A percentile compares a stretch with the other conserved stretches of the same genome.
These are phyloP conservation scores for Marchantia polymorpha DNA, from an alignment of 225 moss, liverwort and hornwort genomes.

Conservation along the genomic window DNA sequence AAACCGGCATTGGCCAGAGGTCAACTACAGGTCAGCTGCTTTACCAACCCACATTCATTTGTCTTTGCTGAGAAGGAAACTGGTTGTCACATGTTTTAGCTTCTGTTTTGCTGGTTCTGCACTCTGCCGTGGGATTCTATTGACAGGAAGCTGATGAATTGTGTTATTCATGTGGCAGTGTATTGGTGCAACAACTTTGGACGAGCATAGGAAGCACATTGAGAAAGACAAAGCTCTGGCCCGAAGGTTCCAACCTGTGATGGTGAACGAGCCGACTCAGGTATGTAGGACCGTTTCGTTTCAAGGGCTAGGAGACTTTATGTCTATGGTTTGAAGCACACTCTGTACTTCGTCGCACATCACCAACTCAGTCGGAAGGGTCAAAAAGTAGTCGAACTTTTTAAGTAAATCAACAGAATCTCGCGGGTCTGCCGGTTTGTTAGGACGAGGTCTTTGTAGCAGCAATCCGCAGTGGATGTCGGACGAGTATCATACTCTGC, in stretches of 20 bases:
- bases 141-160: not conserved
- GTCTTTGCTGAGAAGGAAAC: no score
- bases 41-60: no score
- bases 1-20: constrained; percentile 96
- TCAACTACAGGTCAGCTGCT: constrained; percentile 70
- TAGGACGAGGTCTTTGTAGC: no score
- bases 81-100: no score
- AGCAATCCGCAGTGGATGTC: no score
- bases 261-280: constrained; percentile 89
- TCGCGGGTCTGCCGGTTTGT: no score
- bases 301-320: not conserved
- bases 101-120: no score
- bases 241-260: constrained; percentile 93
- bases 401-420: no score
- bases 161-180: constrained; percentile 49
- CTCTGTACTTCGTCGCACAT: no score
- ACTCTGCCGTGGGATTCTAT: not conserved
- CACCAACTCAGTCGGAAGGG: no score
- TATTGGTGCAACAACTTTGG: constrained; percentile 97
- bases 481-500: no score
- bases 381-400: no score
- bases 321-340: not conserved
- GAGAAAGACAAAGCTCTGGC: constrained; percentile 98
- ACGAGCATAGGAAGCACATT: constrained; percentile 95
- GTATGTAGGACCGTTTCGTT: constrained; percentile 25